Base-by-base conservation (phyloP, 768 basidiomycete species). In the Suillus plorans region DNA sequence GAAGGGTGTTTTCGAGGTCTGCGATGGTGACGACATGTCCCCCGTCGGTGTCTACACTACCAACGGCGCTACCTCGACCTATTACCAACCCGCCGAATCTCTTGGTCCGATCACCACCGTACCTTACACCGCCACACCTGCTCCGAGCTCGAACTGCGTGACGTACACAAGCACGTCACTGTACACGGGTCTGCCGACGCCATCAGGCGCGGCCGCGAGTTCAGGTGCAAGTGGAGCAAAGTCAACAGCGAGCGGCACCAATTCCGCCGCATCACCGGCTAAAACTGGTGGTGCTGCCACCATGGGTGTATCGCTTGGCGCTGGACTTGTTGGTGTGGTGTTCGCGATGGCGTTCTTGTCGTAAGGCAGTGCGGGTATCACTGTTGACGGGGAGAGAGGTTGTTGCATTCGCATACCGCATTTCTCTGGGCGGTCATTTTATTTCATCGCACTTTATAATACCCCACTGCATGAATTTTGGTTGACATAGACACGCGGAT, bases 11-110 rank as follows among this genome's bases (percentile, higher is more conserved):
- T 94, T 91, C 77, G 85, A 86, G 64, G 77, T 81, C 9, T 94
- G 92, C 78, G 71, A 83, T 10, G 86, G 86, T 28, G 89, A 91
- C n/a, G 79, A 85, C 71, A 86, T 88, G 79, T 80, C 81, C 18
- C 81, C 80, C 60, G 86, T 87, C 9, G 91, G 90, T 58, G 69
- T 81, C 61, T 85, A 82, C 72, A 75, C 75, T 13, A 58, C 70
- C 7, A 69, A 73, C 61, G 85, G 87, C 34, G 69, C 74, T 57
- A 78, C 79, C 16, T 13, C 69, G 36, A 82, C 84, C 14, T 85
- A 81, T 72, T 67, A 73, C 50, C 84, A 85, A 71, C 85, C 84
- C 52, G 70, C 81, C 25, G 83, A 84, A 69, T 79, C 80, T 3
- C 71, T 81, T 55, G 82, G 82, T 36, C 68, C 78, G n/a, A 82